These are phyloP conservation scores for Aspergillus fructus DNA, from an alignment of 2,329 filamentous ascomycete genomes.

Conservation along the genomic window DNA sequence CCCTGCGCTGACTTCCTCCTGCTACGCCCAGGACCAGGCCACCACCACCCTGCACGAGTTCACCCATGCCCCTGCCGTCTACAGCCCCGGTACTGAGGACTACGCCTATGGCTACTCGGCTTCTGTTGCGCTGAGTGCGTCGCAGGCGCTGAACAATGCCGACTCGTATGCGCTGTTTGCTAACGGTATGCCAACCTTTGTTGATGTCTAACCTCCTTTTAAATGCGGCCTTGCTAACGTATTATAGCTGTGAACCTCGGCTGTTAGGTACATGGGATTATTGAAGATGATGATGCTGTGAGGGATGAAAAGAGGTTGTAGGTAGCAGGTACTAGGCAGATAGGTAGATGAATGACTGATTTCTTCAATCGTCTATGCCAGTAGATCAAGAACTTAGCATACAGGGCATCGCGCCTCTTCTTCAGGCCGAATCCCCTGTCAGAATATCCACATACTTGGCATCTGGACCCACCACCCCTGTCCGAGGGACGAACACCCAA, in stretches of 20 bases:
- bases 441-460: too few species aligned
- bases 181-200: conserved; percentile 28
- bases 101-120: conserved; percentile 58
- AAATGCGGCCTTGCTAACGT: not conserved
- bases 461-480: too few species aligned
- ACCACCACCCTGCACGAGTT: conserved; percentile 66
- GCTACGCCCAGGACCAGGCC: conserved; percentile 65
- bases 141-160: conserved; percentile 61
- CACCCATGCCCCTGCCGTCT: conserved; percentile 59
- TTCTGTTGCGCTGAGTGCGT: conserved; percentile 44
- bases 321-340: not conserved
- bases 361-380: too few species aligned
- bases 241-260: not conserved
- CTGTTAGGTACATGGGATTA: not conserved
- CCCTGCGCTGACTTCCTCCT: conserved; percentile 49
- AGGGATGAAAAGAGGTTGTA: not conserved
- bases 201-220: not conserved
- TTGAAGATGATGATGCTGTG: not conserved
- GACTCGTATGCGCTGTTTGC: conserved; percentile 60
- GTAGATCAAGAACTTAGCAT: too few species aligned
- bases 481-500: too few species aligned
- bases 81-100: conserved; percentile 58
- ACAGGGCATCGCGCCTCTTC: too few species aligned
- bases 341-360: not conserved
- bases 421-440: too few species aligned